A percentile compares a stretch with the other conserved stretches of the same genome.
These are phyloP conservation scores for Myriosclerotinia scirpicola DNA, from an alignment of 2,329 filamentous ascomycete species.

Conservation along the genomic window DNA sequence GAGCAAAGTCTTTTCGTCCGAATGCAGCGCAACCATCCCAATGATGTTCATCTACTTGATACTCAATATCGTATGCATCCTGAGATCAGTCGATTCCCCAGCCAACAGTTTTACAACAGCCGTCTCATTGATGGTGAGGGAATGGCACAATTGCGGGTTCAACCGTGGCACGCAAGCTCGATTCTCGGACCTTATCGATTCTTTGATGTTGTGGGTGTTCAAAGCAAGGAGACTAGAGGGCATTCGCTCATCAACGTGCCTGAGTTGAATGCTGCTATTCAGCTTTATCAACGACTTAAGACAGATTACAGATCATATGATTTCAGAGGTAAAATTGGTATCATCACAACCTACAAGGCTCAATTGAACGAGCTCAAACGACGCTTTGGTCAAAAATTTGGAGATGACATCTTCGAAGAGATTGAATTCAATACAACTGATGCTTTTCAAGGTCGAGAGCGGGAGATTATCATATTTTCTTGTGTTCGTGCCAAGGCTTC, in stretches of 20 bases:
- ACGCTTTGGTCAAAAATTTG: slow-evolving; percentile 71
- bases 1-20: slow-evolving; percentile 98
- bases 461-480: slow-evolving; percentile 98
- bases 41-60: slow-evolving; percentile 90
- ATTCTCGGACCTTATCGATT: slow-evolving; percentile 92
- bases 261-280: slow-evolving; percentile 83
- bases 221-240: slow-evolving; percentile 75
- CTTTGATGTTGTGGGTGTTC: slow-evolving; percentile 90
- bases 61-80: slow-evolving; percentile 99
- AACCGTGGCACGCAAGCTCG: slow-evolving; percentile 81
- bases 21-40: slow-evolving; percentile 90
- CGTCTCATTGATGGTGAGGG: slow-evolving; percentile 79
- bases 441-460: slow-evolving; percentile 94
- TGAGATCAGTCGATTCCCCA: slow-evolving; percentile 89
- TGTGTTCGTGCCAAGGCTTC: slow-evolving; percentile 92
- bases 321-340: slow-evolving; percentile 81
- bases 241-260: slow-evolving; percentile 88
- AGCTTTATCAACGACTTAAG: slow-evolving; percentile 77
- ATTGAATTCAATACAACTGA: slow-evolving; percentile 99
- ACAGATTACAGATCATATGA: slow-evolving; percentile 69
- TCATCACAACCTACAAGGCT: slow-evolving; percentile 97
- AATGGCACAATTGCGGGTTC: slow-evolving; percentile 73
- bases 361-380: slow-evolving; percentile 78
- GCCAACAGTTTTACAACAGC: slow-evolving; percentile 87
- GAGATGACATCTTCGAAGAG: slow-evolving; percentile 69